phyloP scores from a whole-genome alignment of 495 filamentous ascomycete species.

The Mycothermus thermophilus region DNA sequence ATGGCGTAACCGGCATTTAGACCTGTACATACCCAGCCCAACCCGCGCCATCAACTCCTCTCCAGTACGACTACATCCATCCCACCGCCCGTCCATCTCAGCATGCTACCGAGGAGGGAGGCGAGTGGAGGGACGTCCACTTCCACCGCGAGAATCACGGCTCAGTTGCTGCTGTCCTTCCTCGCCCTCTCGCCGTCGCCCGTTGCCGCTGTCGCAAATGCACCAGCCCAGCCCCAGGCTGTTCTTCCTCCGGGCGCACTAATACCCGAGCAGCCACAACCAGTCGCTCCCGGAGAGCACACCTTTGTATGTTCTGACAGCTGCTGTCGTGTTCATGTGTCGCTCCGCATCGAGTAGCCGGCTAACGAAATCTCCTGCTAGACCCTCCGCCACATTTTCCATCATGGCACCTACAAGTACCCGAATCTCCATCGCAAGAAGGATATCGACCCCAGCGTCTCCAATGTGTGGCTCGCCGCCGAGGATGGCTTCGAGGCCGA shows the following conservation, averaged over 20 bases:
- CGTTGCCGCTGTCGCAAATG: constrained; percentile 13
- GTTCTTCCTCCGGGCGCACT: constrained; percentile 23
- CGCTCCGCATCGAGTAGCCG: neutral
- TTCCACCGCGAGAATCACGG: constrained; percentile 45
- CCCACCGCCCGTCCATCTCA: too few species aligned
- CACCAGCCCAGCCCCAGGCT: constrained; percentile 9
- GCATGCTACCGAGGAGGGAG: constrained; percentile 30
- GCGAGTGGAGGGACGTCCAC: constrained; percentile 23
- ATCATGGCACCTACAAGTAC: constrained; percentile 65
- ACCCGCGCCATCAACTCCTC: too few species aligned
- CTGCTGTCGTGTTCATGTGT: neutral
- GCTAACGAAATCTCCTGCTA: constrained; percentile 21
- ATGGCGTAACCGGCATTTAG: too few species aligned
- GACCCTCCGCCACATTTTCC: constrained; percentile 79
- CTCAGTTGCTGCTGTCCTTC: constrained; percentile 46
- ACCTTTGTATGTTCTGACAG: constrained; percentile 30
- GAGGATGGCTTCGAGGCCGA: constrained; percentile 45
- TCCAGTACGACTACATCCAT: too few species aligned
- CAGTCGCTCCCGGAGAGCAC: constrained; percentile 29
- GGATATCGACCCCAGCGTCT: constrained; percentile 49
- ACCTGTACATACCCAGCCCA: too few species aligned
- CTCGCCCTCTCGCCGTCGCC: constrained; percentile 39
- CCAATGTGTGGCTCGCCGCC: constrained; percentile 46
- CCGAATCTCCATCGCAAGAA: constrained; percentile 59
- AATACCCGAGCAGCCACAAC: constrained; percentile 26